phyloP scores from a whole-genome alignment of 345 rosid species.

The Populus deltoides region DNA sequence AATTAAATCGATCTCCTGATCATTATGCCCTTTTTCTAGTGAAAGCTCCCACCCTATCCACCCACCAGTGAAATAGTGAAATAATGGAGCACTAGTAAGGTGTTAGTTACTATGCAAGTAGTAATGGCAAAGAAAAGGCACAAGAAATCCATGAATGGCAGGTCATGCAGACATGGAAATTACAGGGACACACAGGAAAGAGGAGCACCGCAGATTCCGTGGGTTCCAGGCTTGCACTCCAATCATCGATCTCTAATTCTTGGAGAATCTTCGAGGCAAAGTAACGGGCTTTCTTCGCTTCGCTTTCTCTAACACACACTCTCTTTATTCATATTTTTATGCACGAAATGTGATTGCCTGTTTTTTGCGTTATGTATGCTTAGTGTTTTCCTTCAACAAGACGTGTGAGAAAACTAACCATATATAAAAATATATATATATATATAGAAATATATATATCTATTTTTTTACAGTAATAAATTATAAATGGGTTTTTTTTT shows the following conservation, averaged over 20 bases:
- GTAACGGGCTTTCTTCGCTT: slow-evolving; percentile 4
- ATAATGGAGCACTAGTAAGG: neutral
- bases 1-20: neutral
- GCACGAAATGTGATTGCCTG: neutral
- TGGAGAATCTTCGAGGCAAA: slow-evolving; percentile 18
- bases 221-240: slow-evolving; percentile 56
- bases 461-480: too few relatives aligned
- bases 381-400: neutral
- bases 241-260: slow-evolving; percentile 17
- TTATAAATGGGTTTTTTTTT: too few relatives aligned
- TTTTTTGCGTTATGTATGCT: neutral
- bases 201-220: slow-evolving; percentile 46
- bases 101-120: neutral
- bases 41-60: neutral
- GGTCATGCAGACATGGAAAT: slow-evolving; percentile 3
- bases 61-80: neutral
- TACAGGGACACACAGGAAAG: neutral
- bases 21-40: neutral
- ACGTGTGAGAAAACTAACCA: neutral
- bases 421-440: too few relatives aligned
- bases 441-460: too few relatives aligned
- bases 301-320: neutral
- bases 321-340: neutral
- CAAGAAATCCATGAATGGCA: slow-evolving; percentile 16
- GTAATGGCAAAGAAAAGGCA: neutral